phyloP scores from a whole-genome alignment of 176 grass and related monocot genomes.

The Elymus sibiricus region DNA sequence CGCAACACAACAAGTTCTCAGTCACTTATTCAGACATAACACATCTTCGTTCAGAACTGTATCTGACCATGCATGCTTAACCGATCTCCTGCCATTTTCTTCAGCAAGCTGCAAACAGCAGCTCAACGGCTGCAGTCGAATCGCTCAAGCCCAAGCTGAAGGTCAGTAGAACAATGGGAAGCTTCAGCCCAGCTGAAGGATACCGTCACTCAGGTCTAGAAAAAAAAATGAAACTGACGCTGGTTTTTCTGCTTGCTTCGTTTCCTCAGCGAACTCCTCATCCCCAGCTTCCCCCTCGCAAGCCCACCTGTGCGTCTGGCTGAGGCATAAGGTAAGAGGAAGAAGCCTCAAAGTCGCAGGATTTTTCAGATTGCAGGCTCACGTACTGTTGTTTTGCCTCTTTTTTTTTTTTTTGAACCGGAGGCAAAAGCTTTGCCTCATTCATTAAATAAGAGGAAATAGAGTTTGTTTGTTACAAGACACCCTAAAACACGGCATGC shows the following conservation, averaged over 20 bases:
- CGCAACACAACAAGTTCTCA: neutral
- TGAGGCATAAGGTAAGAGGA: constrained; percentile 30
- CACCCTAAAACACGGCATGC: too few relatives aligned
- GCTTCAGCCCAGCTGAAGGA: neutral
- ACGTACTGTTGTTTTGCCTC: constrained; percentile 1
- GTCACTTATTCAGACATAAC: neutral
- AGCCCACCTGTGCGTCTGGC: constrained; percentile 72
- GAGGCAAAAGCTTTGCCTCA: too few relatives aligned
- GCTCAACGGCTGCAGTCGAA: constrained; percentile 48
- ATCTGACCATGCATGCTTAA: neutral
- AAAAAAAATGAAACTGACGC: neutral
- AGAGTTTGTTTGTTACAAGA: too few relatives aligned
- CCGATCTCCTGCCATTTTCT: neutral
- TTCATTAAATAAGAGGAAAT: too few relatives aligned
- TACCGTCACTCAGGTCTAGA: neutral
- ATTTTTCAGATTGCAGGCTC: neutral
- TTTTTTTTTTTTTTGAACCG: too few relatives aligned
- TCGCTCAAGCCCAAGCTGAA: constrained; percentile 92
- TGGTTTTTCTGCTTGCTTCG: neutral
- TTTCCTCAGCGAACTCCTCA: constrained; percentile 79
- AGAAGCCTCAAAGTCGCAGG: neutral
- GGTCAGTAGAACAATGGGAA: constrained; percentile 25
- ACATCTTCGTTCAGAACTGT: constrained; percentile 13
- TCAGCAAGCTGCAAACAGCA: constrained; percentile 78
- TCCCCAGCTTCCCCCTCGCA: constrained; percentile 85